These are phyloP conservation scores for Gypsophila paniculata DNA, from an alignment of 179 eudicot species.

Conservation along the genomic window DNA sequence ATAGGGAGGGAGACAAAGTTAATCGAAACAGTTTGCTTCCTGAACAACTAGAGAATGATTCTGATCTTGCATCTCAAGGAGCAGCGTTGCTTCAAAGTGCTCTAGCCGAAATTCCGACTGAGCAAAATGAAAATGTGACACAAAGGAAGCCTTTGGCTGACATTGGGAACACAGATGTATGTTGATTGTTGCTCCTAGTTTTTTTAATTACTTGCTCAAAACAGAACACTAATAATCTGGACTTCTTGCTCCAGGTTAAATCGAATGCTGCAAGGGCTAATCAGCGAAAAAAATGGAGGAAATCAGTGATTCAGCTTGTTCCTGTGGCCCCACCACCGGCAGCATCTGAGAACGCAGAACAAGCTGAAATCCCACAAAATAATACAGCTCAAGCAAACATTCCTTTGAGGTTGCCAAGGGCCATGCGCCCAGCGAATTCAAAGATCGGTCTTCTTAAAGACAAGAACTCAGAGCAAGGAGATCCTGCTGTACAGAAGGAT, in stretches of 20 bases:
- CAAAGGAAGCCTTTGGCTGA: conserved; percentile 77
- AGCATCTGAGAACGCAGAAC: conserved; percentile 35
- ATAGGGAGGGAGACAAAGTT: conserved; percentile 34
- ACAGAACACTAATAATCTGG: neutral
- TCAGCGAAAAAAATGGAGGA: conserved; percentile 78
- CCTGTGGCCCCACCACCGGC: conserved; percentile 45
- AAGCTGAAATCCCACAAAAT: conserved; percentile 32
- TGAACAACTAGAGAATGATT: conserved; percentile 31
- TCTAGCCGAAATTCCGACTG: conserved; percentile 42
- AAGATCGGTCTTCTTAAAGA: conserved; percentile 57
- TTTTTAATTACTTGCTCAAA: neutral
- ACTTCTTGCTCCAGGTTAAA: conserved; percentile 45
- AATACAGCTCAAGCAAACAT: conserved; percentile 35
- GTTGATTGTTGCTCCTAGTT: neutral
- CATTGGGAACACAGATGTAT: conserved; percentile 73
- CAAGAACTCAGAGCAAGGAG: conserved; percentile 54
- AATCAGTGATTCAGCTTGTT: conserved; percentile 68
- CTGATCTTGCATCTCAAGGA: conserved; percentile 67
- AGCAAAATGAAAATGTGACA: conserved; percentile 31
- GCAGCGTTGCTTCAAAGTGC: conserved; percentile 76
- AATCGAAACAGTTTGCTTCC: conserved; percentile 16
- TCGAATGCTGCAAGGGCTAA: conserved; percentile 54
- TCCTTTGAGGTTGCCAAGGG: conserved; percentile 67
- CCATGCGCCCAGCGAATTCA: conserved; percentile 45
- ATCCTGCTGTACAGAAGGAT: conserved; percentile 39